Evolutionary conservation across 495 filamentous ascomycete species (phyloP).

Genomic region (Penicillium ucsense): DNA sequence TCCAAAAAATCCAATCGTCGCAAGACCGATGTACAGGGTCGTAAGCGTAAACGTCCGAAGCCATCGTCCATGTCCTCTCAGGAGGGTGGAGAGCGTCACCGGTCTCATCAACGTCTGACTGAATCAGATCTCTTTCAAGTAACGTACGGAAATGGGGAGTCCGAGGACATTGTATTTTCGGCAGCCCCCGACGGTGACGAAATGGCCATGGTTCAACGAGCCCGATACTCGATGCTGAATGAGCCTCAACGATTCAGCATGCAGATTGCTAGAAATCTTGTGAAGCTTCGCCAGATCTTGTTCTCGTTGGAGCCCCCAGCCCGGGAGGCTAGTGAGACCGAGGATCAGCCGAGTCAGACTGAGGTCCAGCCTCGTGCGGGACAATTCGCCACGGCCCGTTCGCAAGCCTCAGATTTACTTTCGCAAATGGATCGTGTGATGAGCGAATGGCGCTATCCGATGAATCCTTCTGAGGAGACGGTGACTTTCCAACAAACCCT

Average conservation of each 20-base stretch:
- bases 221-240: constrained; percentile 34
- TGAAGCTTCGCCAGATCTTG: constrained; percentile 47
- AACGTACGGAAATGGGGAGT: constrained; percentile 55
- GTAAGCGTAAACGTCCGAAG: constrained; percentile 51
- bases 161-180: constrained; percentile 42
- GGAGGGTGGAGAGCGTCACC: constrained; percentile 31
- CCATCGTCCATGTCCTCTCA: constrained; percentile 34
- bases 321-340: constrained; percentile 14
- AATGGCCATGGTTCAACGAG: constrained; percentile 27
- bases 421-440: constrained; percentile 48
- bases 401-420: constrained; percentile 38
- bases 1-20: constrained; percentile 12
- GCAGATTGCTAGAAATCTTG: constrained; percentile 45
- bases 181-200: constrained; percentile 20
- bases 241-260: constrained; percentile 43
- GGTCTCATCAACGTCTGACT: constrained; percentile 29
- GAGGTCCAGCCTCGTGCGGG: constrained; percentile 16
- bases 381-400: constrained; percentile 40
- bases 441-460: constrained; percentile 48
- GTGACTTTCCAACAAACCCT: constrained; percentile 47
- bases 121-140: constrained; percentile 37
- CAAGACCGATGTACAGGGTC: constrained; percentile 28
- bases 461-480: constrained; percentile 43
- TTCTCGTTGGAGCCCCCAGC: constrained; percentile 41
- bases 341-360: constrained; percentile 14